A percentile compares a stretch with the other conserved stretches of the same genome.
phyloP scores from a whole-genome alignment of 2,329 filamentous ascomycete genomes.

The Neofusicoccum sp. region DNA sequence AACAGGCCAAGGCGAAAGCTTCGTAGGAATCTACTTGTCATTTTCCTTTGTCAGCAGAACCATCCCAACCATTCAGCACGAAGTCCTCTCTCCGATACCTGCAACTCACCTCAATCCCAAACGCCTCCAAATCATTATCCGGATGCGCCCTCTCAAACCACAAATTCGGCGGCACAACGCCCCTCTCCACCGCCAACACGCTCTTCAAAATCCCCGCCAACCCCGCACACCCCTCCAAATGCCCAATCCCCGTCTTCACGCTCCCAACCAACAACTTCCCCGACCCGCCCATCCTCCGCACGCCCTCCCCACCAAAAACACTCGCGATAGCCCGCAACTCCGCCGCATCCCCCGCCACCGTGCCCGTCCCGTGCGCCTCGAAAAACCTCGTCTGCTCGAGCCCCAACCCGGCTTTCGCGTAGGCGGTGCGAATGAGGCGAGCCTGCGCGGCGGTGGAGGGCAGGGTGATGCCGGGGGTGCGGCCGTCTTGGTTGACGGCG shows the following conservation, averaged over 20 bases:
- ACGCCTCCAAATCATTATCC: constrained; percentile 15
- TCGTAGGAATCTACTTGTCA: constrained; percentile 23
- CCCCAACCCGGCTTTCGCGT: constrained; percentile 35
- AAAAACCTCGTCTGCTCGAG: constrained; percentile 36
- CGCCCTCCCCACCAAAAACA: neutral
- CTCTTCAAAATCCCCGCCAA: constrained; percentile 33
- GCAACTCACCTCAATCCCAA: constrained; percentile 5
- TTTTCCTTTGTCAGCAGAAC: neutral
- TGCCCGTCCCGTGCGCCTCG: constrained; percentile 62
- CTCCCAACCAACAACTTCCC: constrained; percentile 23
- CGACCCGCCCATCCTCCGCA: constrained; percentile 6
- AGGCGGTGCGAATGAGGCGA: constrained; percentile 36
- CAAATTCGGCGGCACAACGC: constrained; percentile 28
- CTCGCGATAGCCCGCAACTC: constrained; percentile 47
- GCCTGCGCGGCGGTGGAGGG: constrained; percentile 39
- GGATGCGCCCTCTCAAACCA: constrained; percentile 23
- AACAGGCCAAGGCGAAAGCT: constrained; percentile 21
- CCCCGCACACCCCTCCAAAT: constrained; percentile 34
- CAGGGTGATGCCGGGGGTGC: constrained; percentile 39
- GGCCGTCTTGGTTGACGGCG: constrained; percentile 25
- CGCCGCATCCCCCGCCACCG: constrained; percentile 57
- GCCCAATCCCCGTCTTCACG: constrained; percentile 33
- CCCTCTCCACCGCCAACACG: constrained; percentile 27
- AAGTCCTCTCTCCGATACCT: constrained; percentile 13
- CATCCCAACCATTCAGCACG: neutral